phyloP scores from a whole-genome alignment of 176 grass and related monocot species.

The Themeda triandra region DNA sequence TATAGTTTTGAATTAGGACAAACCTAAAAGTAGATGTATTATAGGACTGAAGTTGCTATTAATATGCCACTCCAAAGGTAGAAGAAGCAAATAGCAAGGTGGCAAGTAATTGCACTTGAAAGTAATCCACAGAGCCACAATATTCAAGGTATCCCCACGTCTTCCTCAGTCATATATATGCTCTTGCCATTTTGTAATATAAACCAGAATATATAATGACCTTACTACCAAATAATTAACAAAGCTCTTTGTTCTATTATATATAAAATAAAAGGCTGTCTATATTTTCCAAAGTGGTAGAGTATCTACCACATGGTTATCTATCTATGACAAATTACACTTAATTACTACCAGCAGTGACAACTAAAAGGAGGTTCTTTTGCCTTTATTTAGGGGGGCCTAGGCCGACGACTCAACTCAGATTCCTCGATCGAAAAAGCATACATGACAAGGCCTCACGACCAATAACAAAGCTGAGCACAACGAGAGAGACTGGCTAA shows the following conservation, averaged over 20 bases:
- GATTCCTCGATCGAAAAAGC: conserved; percentile 27
- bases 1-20: not conserved
- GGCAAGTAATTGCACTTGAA: not conserved
- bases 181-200: not conserved
- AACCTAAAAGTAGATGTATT: not conserved
- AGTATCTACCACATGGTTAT: not conserved
- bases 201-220: not conserved
- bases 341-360: not conserved
- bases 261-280: not conserved
- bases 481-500: not conserved
- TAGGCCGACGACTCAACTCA: conserved; percentile 3
- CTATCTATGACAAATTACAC: conserved; percentile 3
- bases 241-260: not conserved
- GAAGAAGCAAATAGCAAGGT: not conserved
- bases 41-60: not conserved
- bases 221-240: not conserved
- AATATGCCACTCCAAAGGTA: not conserved
- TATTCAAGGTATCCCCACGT: not conserved
- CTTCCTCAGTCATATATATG: not conserved
- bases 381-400: not conserved
- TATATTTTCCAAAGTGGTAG: not conserved
- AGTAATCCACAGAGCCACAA: not conserved
- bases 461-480: not conserved
- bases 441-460: not conserved
- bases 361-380: not conserved